Base-by-base conservation (phyloP, 352 stramenopile species). In the Phytophthora pluvialis region DNA sequence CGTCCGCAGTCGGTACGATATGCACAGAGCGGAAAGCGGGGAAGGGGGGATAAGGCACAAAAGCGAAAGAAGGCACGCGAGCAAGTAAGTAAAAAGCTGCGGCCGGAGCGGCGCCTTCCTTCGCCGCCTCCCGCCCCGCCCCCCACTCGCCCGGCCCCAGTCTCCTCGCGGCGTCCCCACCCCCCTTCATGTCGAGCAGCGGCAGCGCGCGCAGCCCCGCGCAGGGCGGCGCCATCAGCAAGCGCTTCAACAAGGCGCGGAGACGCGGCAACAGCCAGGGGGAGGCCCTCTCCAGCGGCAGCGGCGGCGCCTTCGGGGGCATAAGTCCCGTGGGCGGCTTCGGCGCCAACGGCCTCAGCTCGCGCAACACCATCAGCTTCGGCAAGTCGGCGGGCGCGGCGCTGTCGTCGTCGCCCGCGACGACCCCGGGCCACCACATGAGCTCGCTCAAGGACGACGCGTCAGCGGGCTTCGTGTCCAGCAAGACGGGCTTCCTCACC, bases 401-500 rank as follows among this genome's bases (percentile, higher is more conserved):
- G 18, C 47, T 73, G 12, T 52, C 45, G 4, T 62, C 70, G 26
- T 73, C 64, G 0, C 49, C 67, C 7, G 55, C 70, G 11, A 67
- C 67, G 15, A 51, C 69, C 1, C 48, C 44, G 0, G 47, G 55
- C 3, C 44, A 58, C 21, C 31, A 58, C 21, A 13, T 64, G 55
- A 33, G 43, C 13, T 15, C 48, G 0, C 12, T 49, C 3, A 83
- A 82, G 45, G 74, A 80, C 3, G 77, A 72, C n/a, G 11, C 50
- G 25, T 55, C 63, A 2, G 21, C 21, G 25, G 64, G 54, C 48
- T 95, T 93, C 48, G 85, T 91, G 31, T 85, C 79, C 8, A 91
- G 80, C 60, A 95, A 95, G 60, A 95, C 87, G 38, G 87, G 87
- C 6, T 94, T 93, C 59, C 72, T 95, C 10, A 94, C 85, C 3